Conservation (phyloP, 129 eudicot species). For the Escallonia rubra region DNA sequence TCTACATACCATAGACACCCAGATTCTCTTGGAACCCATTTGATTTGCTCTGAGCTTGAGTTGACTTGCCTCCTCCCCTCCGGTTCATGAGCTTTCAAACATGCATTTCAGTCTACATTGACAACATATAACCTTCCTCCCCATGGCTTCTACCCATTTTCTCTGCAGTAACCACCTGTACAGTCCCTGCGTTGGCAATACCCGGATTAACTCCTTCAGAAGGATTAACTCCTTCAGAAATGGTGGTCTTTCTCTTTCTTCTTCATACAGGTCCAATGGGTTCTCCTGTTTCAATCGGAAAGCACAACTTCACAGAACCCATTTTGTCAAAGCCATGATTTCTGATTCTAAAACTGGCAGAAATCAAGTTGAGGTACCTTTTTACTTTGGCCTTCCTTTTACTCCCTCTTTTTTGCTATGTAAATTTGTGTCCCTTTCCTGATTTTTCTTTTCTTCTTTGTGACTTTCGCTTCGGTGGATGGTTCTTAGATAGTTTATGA, state of each 20-base stretch:
- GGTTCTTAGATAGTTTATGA: conserved; percentile 55
- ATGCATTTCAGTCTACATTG: neutral
- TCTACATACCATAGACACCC: neutral
- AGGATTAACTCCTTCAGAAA: conserved; percentile 25
- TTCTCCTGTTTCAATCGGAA: conserved; percentile 19
- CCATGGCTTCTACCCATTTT: conserved; percentile 66
- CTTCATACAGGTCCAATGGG: conserved; percentile 23
- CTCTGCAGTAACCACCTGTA: conserved; percentile 34
- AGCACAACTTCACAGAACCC: conserved; percentile 24
- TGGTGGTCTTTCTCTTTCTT: conserved; percentile 10
- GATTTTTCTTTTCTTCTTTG: neutral
- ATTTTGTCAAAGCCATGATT: conserved; percentile 45
- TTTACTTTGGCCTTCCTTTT: neutral
- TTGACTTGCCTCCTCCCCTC: neutral
- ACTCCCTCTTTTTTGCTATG: neutral
- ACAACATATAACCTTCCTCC: neutral
- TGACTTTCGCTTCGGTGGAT: conserved; percentile 4
- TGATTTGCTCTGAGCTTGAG: neutral
- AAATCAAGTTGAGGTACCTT: conserved; percentile 76
- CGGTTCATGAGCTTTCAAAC: neutral
- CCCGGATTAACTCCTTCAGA: conserved; percentile 28
- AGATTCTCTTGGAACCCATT: neutral
- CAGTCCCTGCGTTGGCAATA: conserved; percentile 14
- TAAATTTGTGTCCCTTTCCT: conserved; percentile 5
- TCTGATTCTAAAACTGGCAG: conserved; percentile 42